Percentiles rank a stretch among this genome's conserved stretches.
Evolutionary conservation across 2,329 filamentous ascomycete genomes (phyloP).

Genomic region (Fusarium brevicatenulatum): DNA sequence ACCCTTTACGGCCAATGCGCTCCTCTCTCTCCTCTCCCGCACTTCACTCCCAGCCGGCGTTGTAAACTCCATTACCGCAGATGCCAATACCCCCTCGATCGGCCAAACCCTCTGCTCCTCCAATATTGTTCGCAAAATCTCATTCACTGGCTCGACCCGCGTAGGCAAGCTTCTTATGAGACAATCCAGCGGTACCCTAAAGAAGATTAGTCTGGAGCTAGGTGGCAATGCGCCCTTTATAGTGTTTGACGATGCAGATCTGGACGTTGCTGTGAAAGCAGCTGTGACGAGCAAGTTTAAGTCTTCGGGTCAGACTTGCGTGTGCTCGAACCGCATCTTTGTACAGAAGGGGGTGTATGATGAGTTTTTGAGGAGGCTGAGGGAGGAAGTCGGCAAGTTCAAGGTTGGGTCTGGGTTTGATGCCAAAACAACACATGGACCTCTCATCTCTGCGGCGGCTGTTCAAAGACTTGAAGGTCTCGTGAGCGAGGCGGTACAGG

Average conservation of each 20-base stretch:
- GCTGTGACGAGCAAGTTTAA: slow-evolving; percentile 86
- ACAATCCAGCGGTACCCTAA: slow-evolving; percentile 74
- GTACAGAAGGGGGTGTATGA: slow-evolving; percentile 79
- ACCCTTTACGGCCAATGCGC: not conserved
- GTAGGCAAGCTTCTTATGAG: slow-evolving; percentile 70
- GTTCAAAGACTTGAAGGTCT: not conserved
- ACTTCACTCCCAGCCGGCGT: slow-evolving; percentile 1
- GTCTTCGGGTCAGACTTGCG: slow-evolving; percentile 89
- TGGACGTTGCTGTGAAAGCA: slow-evolving; percentile 61
- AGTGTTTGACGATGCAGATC: slow-evolving; percentile 64
- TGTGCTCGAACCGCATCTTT: slow-evolving; percentile 81
- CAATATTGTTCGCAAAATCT: slow-evolving; percentile 74
- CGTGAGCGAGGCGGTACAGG: not conserved
- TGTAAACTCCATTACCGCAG: slow-evolving; percentile 69
- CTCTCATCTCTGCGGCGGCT: slow-evolving; percentile 54
- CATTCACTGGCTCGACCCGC: slow-evolving; percentile 72
- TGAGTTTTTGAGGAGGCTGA: slow-evolving; percentile 70
- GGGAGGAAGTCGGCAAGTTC: slow-evolving; percentile 48
- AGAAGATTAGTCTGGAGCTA: slow-evolving; percentile 72
- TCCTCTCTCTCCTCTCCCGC: not conserved
- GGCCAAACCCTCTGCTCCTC: slow-evolving; percentile 72
- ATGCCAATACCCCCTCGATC: slow-evolving; percentile 73
- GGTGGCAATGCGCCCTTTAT: slow-evolving; percentile 80
- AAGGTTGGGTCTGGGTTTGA: slow-evolving; percentile 69
- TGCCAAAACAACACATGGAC: slow-evolving; percentile 74